Conservation (phyloP, 805 yeast genomes). For the Candida maesae region DNA sequence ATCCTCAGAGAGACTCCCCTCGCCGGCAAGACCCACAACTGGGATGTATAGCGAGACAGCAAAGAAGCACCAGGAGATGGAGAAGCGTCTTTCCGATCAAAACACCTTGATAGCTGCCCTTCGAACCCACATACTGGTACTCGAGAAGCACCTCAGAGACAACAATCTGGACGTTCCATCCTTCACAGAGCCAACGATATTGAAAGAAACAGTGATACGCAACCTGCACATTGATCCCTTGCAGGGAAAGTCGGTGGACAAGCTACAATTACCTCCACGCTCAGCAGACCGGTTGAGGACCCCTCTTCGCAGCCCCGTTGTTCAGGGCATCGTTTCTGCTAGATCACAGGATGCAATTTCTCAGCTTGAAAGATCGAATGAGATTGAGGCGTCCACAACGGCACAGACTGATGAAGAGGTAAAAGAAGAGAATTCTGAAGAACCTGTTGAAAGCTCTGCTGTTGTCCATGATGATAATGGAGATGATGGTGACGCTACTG, state of each 20-base stretch:
- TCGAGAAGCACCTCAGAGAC: conserved; percentile 14
- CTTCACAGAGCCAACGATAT: conserved; percentile 8
- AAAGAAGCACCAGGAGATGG: conserved; percentile 18
- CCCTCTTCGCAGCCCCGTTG: conserved; percentile 7
- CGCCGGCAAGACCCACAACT: conserved; percentile 7
- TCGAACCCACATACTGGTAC: conserved; percentile 14
- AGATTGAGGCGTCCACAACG: not conserved
- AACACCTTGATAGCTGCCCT: conserved; percentile 12
- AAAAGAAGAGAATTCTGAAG: too few relatives aligned
- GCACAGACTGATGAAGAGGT: too few relatives aligned
- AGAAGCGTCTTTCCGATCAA: conserved; percentile 17
- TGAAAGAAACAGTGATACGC: conserved; percentile 9
- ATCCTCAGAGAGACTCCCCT: conserved; percentile 11
- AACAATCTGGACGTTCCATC: conserved; percentile 12
- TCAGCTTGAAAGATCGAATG: not conserved
- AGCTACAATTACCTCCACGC: conserved; percentile 34
- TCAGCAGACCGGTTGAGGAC: conserved; percentile 33
- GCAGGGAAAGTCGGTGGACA: conserved; percentile 5
- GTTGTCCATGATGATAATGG: not conserved
- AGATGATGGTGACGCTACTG: not conserved
- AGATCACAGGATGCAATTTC: conserved; percentile 6
- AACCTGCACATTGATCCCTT: conserved; percentile 3
- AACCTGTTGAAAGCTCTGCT: too few relatives aligned
- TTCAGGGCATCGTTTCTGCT: conserved; percentile 1
- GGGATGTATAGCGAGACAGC: conserved; percentile 10